phyloP scores from a whole-genome alignment of 352 stramenopile genomes.

The Pythium guiyangense region DNA sequence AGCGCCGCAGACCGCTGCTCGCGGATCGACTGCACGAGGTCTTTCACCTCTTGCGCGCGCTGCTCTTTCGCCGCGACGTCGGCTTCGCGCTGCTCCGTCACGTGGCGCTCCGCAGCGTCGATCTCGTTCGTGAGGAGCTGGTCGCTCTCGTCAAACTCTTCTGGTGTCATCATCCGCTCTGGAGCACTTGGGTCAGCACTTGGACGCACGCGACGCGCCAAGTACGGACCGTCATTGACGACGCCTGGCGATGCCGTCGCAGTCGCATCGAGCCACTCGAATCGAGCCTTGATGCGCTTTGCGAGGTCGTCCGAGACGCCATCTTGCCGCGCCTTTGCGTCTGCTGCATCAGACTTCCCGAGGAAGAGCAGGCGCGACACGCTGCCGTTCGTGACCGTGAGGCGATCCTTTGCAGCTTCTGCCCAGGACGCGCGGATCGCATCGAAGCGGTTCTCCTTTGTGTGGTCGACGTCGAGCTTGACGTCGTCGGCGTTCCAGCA shows the following conservation, averaged over 20 bases:
- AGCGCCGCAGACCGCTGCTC: constrained; percentile 27
- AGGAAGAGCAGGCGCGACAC: constrained; percentile 50
- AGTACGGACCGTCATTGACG: constrained; percentile 4
- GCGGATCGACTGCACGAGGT: constrained; percentile 27
- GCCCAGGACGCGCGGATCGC: constrained; percentile 44
- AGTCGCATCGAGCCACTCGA: constrained; percentile 28
- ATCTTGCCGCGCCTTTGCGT: constrained; percentile 32
- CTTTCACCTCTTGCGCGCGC: constrained; percentile 24
- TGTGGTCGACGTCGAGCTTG: constrained; percentile 51
- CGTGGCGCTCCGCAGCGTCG: constrained; percentile 15
- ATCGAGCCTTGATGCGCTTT: constrained; percentile 26
- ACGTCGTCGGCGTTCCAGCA: constrained; percentile 64
- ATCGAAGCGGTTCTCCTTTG: constrained; percentile 47
- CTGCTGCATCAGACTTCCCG: constrained; percentile 34
- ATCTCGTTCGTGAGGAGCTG: constrained; percentile 26
- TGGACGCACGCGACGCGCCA: neutral
- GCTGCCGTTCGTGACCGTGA: constrained; percentile 32
- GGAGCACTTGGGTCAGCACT: neutral
- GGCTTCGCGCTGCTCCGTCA: constrained; percentile 23
- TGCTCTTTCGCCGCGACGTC: constrained; percentile 29
- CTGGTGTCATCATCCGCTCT: constrained; percentile 13
- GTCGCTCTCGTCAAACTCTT: constrained; percentile 27
- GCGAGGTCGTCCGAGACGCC: constrained; percentile 44
- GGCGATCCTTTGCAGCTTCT: constrained; percentile 46
- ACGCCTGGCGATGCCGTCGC: constrained; percentile 10